These are phyloP conservation scores for Backusella liffmaniae DNA, from an alignment of 192 early-diverging fungal genomes.

Conservation along the genomic window DNA sequence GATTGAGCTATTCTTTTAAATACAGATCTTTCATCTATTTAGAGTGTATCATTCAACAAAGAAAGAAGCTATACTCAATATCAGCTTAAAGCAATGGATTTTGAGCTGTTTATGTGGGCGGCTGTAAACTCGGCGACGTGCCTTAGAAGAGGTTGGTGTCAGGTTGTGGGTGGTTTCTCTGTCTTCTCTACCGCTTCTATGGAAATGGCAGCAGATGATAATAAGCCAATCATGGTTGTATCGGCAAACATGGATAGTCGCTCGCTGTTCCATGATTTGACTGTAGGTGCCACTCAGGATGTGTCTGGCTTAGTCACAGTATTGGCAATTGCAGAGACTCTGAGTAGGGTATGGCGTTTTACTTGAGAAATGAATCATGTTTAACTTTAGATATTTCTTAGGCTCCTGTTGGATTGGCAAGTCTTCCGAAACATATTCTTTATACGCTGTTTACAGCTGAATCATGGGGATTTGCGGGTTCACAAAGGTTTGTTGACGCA, in stretches of 20 bases:
- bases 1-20: background rate
- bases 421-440: constrained; percentile 65
- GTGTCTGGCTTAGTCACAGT: constrained; percentile 63
- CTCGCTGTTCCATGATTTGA: constrained; percentile 65
- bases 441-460: constrained; percentile 77
- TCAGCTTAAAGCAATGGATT: constrained; percentile 70
- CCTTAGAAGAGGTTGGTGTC: constrained; percentile 70
- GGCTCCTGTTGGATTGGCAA: constrained; percentile 42
- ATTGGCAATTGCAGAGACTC: constrained; percentile 67
- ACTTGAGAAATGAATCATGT: background rate
- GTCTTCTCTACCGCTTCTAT: constrained; percentile 67
- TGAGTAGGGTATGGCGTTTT: constrained; percentile 53
- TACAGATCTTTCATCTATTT: background rate
- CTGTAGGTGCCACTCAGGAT: constrained; percentile 52
- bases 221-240: constrained; percentile 68
- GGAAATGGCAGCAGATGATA: constrained; percentile 50
- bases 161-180: constrained; percentile 63
- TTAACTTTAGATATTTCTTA: constrained; percentile 2
- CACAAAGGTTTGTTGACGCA: constrained; percentile 78
- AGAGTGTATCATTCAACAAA: constrained; percentile 51
- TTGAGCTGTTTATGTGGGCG: constrained; percentile 69
- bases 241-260: constrained; percentile 62
- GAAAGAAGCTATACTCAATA: constrained; percentile 48
- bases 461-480: constrained; percentile 76
- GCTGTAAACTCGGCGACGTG: constrained; percentile 67